These are phyloP conservation scores for Murraya paniculata DNA, from an alignment of 345 rosid genomes.

Conservation along the genomic window DNA sequence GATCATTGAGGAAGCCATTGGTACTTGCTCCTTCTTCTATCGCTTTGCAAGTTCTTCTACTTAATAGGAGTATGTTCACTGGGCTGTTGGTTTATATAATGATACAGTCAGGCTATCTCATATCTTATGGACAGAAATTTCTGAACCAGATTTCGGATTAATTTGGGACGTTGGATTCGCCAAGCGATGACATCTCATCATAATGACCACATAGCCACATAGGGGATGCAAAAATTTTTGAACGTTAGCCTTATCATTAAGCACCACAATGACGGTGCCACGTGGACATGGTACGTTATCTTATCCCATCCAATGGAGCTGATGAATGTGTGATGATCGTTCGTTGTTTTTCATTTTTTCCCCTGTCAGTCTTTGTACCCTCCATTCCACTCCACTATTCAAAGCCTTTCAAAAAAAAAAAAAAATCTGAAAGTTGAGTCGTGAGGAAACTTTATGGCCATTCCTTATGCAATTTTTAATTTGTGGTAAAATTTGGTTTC, in stretches of 20 bases:
- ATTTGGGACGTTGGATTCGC: conserved; percentile 34
- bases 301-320: conserved; percentile 25
- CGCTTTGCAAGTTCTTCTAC: not conserved
- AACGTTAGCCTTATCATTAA: conserved; percentile 23
- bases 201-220: conserved; percentile 21
- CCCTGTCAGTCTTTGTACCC: not conserved
- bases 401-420: not conserved
- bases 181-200: conserved; percentile 7
- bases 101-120: conserved; percentile 5
- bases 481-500: no score
- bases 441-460: not conserved
- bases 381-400: not conserved
- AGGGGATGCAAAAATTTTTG: not conserved
- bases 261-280: conserved; percentile 26
- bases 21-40: not conserved
- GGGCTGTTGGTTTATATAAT: conserved; percentile 35
- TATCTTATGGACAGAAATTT: conserved; percentile 30
- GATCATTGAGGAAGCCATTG: conserved; percentile 56
- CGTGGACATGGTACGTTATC: conserved; percentile 22
- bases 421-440: not conserved
- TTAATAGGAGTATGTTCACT: not conserved
- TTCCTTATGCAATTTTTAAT: not conserved
- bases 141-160: conserved; percentile 2
- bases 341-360: not conserved
- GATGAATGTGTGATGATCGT: conserved; percentile 19